phyloP scores from a whole-genome alignment of 2,329 filamentous ascomycete genomes.

The Trichoderma sp. region DNA sequence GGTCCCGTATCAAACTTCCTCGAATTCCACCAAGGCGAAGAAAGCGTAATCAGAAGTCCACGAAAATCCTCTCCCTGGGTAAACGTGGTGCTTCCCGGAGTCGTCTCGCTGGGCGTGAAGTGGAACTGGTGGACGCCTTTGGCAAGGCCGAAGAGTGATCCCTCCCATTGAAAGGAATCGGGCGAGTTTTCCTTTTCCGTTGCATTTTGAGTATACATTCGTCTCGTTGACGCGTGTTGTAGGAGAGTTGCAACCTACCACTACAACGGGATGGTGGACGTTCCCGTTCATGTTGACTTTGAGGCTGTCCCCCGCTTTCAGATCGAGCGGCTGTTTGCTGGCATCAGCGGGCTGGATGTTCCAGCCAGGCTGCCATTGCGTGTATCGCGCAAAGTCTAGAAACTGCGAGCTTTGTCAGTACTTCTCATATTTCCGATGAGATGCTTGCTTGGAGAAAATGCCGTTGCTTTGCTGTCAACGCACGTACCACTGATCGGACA shows the following conservation, averaged over 20 bases:
- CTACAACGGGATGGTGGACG: constrained; percentile 3
- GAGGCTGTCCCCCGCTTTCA: constrained; percentile 7
- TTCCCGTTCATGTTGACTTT: constrained; percentile 21
- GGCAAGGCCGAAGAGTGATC: constrained; percentile 17
- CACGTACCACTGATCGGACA: constrained; percentile 19
- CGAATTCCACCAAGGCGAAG: constrained; percentile 17
- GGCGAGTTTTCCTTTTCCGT: constrained; percentile 12
- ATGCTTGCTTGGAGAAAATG: too few species aligned
- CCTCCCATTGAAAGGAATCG: constrained; percentile 17
- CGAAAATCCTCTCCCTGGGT: constrained; percentile 18
- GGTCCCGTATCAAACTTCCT: constrained; percentile 16
- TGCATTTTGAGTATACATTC: neutral
- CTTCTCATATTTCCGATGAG: too few species aligned
- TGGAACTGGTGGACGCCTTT: constrained; percentile 22
- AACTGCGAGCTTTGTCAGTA: constrained; percentile 2
- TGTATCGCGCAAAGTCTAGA: constrained; percentile 18
- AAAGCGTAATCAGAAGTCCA: constrained; percentile 18
- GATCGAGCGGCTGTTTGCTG: constrained; percentile 15
- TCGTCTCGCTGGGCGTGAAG: constrained; percentile 9
- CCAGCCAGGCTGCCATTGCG: constrained; percentile 23
- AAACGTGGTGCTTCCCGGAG: constrained; percentile 17
- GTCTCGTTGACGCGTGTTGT: too few species aligned
- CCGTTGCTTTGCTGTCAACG: neutral
- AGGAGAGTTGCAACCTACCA: neutral
- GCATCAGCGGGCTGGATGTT: constrained; percentile 4